phyloP scores from a whole-genome alignment of 352 stramenopile genomes.

The Phytophthora europaea region DNA sequence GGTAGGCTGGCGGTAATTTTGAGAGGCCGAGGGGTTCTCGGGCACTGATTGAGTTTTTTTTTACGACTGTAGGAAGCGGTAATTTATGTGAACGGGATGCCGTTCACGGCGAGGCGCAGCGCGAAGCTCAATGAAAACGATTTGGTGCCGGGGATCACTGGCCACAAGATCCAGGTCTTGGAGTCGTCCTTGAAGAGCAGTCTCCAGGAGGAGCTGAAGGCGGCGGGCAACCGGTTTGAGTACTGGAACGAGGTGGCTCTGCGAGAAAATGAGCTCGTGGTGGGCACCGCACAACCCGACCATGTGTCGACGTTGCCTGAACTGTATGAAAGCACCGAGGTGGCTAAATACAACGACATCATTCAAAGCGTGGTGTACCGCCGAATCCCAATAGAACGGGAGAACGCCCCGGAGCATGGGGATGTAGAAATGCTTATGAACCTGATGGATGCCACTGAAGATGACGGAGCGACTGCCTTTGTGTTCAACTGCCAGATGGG shows the following conservation, averaged over 20 bases:
- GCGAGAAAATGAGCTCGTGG: slow-evolving; percentile 72
- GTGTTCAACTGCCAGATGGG: slow-evolving; percentile 93
- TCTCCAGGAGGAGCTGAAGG: slow-evolving; percentile 72
- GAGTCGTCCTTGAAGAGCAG: slow-evolving; percentile 86
- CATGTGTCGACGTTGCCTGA: slow-evolving; percentile 74
- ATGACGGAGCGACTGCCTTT: slow-evolving; percentile 69
- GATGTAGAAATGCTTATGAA: slow-evolving; percentile 79
- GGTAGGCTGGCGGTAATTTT: slow-evolving; percentile 26
- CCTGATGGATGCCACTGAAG: slow-evolving; percentile 50
- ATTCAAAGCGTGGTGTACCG: slow-evolving; percentile 73
- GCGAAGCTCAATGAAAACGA: slow-evolving; percentile 89
- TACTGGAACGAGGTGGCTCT: slow-evolving; percentile 84
- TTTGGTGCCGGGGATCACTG: slow-evolving; percentile 82
- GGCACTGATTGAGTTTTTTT: slow-evolving; percentile 1
- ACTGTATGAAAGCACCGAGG: slow-evolving; percentile 60
- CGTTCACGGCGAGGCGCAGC: slow-evolving; percentile 77
- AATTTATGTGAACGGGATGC: slow-evolving; percentile 81
- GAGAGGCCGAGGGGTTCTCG: neutral
- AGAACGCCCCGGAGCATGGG: slow-evolving; percentile 83
- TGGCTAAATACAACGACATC: slow-evolving; percentile 38
- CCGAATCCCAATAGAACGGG: slow-evolving; percentile 81
- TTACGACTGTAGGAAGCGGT: slow-evolving; percentile 65
- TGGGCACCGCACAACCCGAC: slow-evolving; percentile 46
- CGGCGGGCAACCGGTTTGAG: slow-evolving; percentile 63
- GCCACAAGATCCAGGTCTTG: slow-evolving; percentile 84